phyloP scores from a whole-genome alignment of 139 green algal species.

The Picochlorum costavermella region DNA sequence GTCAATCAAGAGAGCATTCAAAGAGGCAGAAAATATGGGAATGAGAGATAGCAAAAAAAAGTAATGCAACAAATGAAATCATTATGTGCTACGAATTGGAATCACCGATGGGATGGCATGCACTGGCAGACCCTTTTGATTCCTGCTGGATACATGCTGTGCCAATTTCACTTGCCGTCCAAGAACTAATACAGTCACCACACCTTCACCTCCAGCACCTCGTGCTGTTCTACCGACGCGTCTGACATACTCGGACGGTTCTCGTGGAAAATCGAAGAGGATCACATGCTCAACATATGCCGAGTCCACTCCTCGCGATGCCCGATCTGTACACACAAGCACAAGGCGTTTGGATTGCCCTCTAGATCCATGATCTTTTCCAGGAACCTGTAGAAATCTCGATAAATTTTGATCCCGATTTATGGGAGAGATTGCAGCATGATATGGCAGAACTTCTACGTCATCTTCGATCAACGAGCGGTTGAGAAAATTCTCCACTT shows the following conservation, averaged over 20 bases:
- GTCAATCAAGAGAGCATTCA: slow-evolving; percentile 21
- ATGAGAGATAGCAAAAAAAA: not conserved
- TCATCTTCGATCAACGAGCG: slow-evolving; percentile 20
- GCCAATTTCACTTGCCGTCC: slow-evolving; percentile 73
- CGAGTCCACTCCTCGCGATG: slow-evolving; percentile 68
- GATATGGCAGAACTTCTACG: slow-evolving; percentile 63
- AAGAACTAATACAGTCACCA: slow-evolving; percentile 73
- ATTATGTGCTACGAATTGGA: not conserved
- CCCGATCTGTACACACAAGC: slow-evolving; percentile 70
- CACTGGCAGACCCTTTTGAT: slow-evolving; percentile 56
- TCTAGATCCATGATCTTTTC: not conserved
- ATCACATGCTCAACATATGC: slow-evolving; percentile 68
- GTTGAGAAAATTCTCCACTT: slow-evolving; percentile 82
- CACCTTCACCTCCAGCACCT: slow-evolving; percentile 62
- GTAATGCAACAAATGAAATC: not conserved
- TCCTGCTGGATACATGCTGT: slow-evolving; percentile 56
- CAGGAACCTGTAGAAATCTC: slow-evolving; percentile 44
- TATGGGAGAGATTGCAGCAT: slow-evolving; percentile 66
- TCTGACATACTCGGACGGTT: slow-evolving; percentile 90
- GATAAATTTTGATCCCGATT: slow-evolving; percentile 41
- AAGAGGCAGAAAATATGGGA: slow-evolving; percentile 23
- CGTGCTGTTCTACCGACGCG: slow-evolving; percentile 79
- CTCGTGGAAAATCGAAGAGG: slow-evolving; percentile 93
- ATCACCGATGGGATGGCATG: slow-evolving; percentile 47
- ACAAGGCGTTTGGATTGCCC: slow-evolving; percentile 19